A percentile compares a stretch with the other conserved stretches of the same genome.
These are phyloP conservation scores for Verbena officinalis DNA, from an alignment of 257 asterid species.

Conservation along the genomic window DNA sequence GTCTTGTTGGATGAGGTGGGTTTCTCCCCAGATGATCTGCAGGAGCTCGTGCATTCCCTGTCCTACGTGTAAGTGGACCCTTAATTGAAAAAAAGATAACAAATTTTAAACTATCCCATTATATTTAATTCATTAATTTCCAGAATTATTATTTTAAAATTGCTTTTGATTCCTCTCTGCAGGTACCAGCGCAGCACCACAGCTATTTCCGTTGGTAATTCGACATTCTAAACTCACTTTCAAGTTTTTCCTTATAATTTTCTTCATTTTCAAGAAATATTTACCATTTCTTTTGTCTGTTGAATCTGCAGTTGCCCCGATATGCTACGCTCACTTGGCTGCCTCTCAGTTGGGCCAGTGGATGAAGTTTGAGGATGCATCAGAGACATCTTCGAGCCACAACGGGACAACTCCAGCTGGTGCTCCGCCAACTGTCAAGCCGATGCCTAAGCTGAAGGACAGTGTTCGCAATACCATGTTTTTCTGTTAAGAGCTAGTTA, in stretches of 20 bases:
- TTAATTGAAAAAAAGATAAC: neutral
- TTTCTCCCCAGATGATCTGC: conserved; percentile 79
- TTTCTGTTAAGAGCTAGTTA: conserved; percentile 21
- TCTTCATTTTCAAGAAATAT: neutral
- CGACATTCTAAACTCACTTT: neutral
- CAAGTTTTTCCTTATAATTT: neutral
- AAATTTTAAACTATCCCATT: neutral
- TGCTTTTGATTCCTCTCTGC: conserved; percentile 23
- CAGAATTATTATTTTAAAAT: neutral
- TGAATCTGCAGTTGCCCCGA: conserved; percentile 31
- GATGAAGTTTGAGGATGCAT: conserved; percentile 36
- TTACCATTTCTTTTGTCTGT: neutral
- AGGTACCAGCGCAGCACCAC: conserved; percentile 97
- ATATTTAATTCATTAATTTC: neutral
- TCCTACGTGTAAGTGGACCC: conserved; percentile 79
- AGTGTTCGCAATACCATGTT: conserved; percentile 76
- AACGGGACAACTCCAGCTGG: conserved; percentile 24
- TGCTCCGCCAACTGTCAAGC: conserved; percentile 64
- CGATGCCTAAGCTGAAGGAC: conserved; percentile 74
- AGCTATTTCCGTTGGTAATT: conserved; percentile 87
- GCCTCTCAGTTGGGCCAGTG: conserved; percentile 35
- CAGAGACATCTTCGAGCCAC: conserved; percentile 36
- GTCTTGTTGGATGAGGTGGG: conserved; percentile 80
- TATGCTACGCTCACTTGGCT: conserved; percentile 35
- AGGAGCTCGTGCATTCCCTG: conserved; percentile 84